phyloP scores from a whole-genome alignment of 495 filamentous ascomycete genomes.

The Aspergillus diversus region DNA sequence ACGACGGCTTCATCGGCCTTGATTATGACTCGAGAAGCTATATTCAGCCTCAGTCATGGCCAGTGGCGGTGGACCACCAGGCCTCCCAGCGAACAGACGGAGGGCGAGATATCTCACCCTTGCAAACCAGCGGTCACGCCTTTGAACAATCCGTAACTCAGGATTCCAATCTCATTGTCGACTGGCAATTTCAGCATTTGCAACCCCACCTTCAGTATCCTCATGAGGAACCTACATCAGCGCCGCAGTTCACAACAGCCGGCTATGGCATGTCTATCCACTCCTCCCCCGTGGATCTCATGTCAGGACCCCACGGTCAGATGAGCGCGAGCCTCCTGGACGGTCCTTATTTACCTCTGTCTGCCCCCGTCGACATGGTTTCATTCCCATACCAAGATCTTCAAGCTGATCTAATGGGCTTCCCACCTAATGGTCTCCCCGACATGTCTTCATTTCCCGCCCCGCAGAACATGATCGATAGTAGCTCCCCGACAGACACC shows the following conservation, averaged over 20 bases:
- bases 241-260: constrained; percentile 49
- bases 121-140: constrained; percentile 53
- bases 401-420: constrained; percentile 58
- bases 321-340: constrained; percentile 70
- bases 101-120: constrained; percentile 45
- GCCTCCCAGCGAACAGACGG: constrained; percentile 40
- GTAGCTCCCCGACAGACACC: constrained; percentile 80
- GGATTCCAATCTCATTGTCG: constrained; percentile 50
- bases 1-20: constrained; percentile 50
- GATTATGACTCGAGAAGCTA: constrained; percentile 54
- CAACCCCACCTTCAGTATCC: constrained; percentile 53
- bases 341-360: constrained; percentile 66
- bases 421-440: constrained; percentile 55
- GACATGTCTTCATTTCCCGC: constrained; percentile 53
- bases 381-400: constrained; percentile 78
- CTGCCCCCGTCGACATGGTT: constrained; percentile 66
- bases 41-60: constrained; percentile 48
- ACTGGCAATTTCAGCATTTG: constrained; percentile 58
- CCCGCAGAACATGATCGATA: constrained; percentile 56
- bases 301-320: constrained; percentile 66
- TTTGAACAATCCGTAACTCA: constrained; percentile 50
- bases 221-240: constrained; percentile 53
- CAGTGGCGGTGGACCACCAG: constrained; percentile 46
- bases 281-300: constrained; percentile 68
- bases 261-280: constrained; percentile 56